These are phyloP conservation scores for Ustanciosporium gigantosporum DNA, from an alignment of 1,284 basidiomycete genomes.

Conservation along the genomic window DNA sequence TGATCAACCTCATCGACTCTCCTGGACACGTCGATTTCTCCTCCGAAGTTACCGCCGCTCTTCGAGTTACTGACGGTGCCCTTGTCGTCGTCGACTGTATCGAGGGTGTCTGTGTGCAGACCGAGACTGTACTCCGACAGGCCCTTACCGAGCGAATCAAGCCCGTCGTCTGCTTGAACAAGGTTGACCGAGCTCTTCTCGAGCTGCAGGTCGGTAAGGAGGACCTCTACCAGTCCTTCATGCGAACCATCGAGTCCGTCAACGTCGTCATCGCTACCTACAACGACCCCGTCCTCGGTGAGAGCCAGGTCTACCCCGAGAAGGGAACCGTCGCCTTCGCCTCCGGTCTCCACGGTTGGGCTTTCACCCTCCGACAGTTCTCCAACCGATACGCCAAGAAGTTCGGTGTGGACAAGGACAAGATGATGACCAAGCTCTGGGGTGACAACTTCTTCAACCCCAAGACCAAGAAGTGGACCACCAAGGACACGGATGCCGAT, in stretches of 20 bases:
- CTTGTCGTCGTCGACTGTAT: conserved; percentile 98
- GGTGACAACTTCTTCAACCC: conserved; percentile 99
- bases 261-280: conserved; percentile 99
- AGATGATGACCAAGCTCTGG: conserved; percentile 98
- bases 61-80: conserved; percentile 92
- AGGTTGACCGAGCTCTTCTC: conserved; percentile 98
- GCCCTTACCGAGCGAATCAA: conserved; percentile 98
- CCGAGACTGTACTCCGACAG: conserved; percentile 98
- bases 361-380: conserved; percentile 98
- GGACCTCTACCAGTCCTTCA: conserved; percentile 96
- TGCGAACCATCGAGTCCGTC: conserved; percentile 93
- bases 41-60: conserved; percentile 98
- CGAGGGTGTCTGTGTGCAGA: conserved; percentile 99
- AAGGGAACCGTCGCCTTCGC: conserved; percentile 98
- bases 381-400: conserved; percentile 94
- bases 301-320: conserved; percentile 98
- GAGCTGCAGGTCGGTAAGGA: conserved; percentile 98
- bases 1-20: conserved; percentile 99
- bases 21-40: conserved; percentile 99
- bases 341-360: conserved; percentile 99
- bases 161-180: conserved; percentile 99
- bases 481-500: conserved; percentile 75
- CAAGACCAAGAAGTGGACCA: conserved; percentile 94
- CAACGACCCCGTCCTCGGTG: conserved; percentile 90
- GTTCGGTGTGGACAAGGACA: conserved; percentile 97